Evolutionary conservation across 768 basidiomycete species (phyloP), one percentile per base, ranked within the genome.

Genomic region (Lactifluus subvellereus): DNA sequence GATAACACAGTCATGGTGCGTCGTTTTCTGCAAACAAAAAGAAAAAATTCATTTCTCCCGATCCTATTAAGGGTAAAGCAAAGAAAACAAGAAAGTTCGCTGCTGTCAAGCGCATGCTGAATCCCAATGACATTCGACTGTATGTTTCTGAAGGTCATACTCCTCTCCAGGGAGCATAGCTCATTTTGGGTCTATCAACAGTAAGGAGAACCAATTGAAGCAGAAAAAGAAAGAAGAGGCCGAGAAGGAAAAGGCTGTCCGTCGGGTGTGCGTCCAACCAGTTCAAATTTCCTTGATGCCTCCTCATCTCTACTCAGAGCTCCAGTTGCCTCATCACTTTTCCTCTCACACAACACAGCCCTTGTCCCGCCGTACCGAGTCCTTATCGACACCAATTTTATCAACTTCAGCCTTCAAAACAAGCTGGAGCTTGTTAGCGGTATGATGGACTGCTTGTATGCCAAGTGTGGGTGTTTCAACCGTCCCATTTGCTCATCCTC

Each of bases 401-500:
- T 99, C 81, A 98, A 98, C 73, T 96, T 98, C 73, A 92, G 89
- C 68, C 81, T 99, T 54, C 97, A 99, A 77, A 99, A 98, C 75
- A 97, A 98, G 74, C 77, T 99, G 67, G 97, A 99, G 74, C 82
- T 98, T 59, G 80, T 98, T 22, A 86, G 88, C 70, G 94, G 91
- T n/a, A 98, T 99, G 97, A 98, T 99, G 97, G 97, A 99, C 71
- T 96, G 94, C 71, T 79, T 98, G 16, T 97, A 92, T 74, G 97
- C 97, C 13, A 98, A 99, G 78, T 98, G 96, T 96, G 68, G 60
- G 84, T 74, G 40, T 45, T 60, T 35, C 20, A 6, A 42, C 43
- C 55, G 68, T 43, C 66, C 49, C 55, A 18, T 58, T 48, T 49
- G 30, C 42, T 69, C 59, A 59, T 54, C 42, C 57, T 47, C 37